Evolutionary conservation across 75 land plant species (phyloP).

Genomic region (Cunninghamia lanceolata): DNA sequence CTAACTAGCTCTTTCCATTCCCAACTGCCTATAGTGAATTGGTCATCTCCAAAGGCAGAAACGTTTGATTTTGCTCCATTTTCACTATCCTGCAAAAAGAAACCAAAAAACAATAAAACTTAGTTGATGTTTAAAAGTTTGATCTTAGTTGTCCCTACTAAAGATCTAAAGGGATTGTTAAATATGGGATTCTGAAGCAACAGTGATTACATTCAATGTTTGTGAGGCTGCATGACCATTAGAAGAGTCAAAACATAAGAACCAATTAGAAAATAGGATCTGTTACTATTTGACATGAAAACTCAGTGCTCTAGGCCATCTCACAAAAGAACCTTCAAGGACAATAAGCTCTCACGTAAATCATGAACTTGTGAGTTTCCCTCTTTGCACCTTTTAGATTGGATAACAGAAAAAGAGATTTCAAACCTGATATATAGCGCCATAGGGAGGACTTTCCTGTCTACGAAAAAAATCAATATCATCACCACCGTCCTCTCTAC

Average conservation of each 20-base stretch:
- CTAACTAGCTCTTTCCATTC: constrained; percentile 38
- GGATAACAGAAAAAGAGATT: background rate
- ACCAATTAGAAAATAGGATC: background rate
- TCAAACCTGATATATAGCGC: background rate
- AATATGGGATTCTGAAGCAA: background rate
- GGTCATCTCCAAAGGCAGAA: constrained; percentile 35
- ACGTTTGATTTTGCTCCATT: background rate
- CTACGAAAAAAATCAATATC: constrained; percentile 34
- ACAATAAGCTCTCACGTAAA: background rate
- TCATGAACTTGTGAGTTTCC: background rate
- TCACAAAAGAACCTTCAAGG: background rate
- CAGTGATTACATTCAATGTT: background rate
- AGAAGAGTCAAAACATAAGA: background rate
- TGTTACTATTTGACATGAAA: background rate
- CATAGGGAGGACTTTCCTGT: constrained; percentile 22
- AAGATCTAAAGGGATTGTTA: background rate
- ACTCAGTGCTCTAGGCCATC: background rate
- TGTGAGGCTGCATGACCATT: background rate
- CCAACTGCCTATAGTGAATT: constrained; percentile 48
- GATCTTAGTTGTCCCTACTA: background rate
- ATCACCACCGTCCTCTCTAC: constrained; percentile 31
- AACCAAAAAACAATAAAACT: background rate
- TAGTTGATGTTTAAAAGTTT: background rate
- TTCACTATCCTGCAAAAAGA: constrained; percentile 5
- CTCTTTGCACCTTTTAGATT: too few species aligned